Percentiles rank a stretch among this genome's conserved stretches.
These are phyloP conservation scores for Myochromella boudieri DNA, from an alignment of 768 basidiomycete genomes.

Conservation along the genomic window DNA sequence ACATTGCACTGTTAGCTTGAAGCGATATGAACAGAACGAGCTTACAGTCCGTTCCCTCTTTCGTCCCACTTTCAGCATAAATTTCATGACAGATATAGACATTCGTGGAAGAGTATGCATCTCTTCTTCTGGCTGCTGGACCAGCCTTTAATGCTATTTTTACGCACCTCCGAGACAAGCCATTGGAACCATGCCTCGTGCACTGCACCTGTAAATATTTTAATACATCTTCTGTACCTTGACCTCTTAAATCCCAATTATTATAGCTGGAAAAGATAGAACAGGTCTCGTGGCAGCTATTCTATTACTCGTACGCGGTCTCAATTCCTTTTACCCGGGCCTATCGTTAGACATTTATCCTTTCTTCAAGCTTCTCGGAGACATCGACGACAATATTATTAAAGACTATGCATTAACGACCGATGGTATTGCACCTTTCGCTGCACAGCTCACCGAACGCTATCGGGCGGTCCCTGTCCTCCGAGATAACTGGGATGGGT, in stretches of 20 bases:
- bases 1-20: slow-evolving; percentile 22
- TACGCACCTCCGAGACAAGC: slow-evolving; percentile 34
- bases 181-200: slow-evolving; percentile 37
- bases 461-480: slow-evolving; percentile 28
- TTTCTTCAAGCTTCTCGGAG: slow-evolving; percentile 34
- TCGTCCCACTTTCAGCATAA: neutral
- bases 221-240: neutral
- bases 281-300: slow-evolving; percentile 39
- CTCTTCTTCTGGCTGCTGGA: slow-evolving; percentile 30
- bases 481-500: slow-evolving; percentile 33
- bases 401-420: slow-evolving; percentile 41
- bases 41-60: slow-evolving; percentile 20
- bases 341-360: neutral
- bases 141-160: slow-evolving; percentile 33
- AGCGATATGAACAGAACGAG: slow-evolving; percentile 25
- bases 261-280: slow-evolving; percentile 40
- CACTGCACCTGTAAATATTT: slow-evolving; percentile 41
- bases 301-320: slow-evolving; percentile 30
- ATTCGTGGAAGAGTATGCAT: slow-evolving; percentile 27
- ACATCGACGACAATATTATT: slow-evolving; percentile 36
- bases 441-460: slow-evolving; percentile 28
- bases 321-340: neutral
- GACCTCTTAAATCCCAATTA: neutral
- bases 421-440: slow-evolving; percentile 33
- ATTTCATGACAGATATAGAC: slow-evolving; percentile 20